Percentiles rank a stretch among this genome's conserved stretches.
Evolutionary conservation across 2,329 filamentous ascomycete genomes (phyloP).

Genomic region (Colletotrichum karsti): DNA sequence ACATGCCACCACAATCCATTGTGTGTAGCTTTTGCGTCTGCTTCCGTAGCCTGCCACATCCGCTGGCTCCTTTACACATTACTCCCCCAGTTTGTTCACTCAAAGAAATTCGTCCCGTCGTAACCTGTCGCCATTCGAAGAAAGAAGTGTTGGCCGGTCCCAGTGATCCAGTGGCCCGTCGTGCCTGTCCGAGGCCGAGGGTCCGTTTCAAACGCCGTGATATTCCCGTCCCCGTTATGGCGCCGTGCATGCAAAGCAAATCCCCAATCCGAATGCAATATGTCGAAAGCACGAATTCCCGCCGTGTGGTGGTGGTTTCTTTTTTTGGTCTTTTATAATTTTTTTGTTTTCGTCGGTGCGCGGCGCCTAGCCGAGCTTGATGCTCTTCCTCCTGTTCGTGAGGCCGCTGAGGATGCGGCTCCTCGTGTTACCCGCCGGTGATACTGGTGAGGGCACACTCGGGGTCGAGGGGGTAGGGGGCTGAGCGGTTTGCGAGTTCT

Average conservation of each 20-base stretch:
- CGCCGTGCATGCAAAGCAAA: conserved; percentile 29
- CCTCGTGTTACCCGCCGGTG: conserved; percentile 32
- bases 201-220: conserved; percentile 23
- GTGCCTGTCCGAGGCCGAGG: conserved; percentile 1
- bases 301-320: background rate
- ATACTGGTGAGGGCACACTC: conserved; percentile 37
- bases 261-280: conserved; percentile 20
- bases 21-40: background rate
- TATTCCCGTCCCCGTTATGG: conserved; percentile 17
- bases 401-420: conserved; percentile 45
- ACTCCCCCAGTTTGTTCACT: conserved; percentile 13
- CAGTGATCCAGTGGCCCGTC: background rate
- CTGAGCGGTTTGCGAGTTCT: conserved; percentile 42
- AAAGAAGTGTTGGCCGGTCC: conserved; percentile 12
- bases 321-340: conserved; percentile 4
- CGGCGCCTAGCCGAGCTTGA: conserved; percentile 38
- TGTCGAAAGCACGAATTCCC: conserved; percentile 6
- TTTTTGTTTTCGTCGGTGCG: background rate
- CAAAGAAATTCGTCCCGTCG: conserved; percentile 26
- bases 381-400: conserved; percentile 48
- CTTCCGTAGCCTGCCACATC: background rate
- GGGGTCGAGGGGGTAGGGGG: conserved; percentile 32
- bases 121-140: conserved; percentile 3
- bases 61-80: conserved; percentile 14
- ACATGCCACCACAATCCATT: conserved; percentile 16